These are phyloP conservation scores for Allantophomopsis lycopodina DNA, from an alignment of 2,329 filamentous ascomycete genomes.

Conservation along the genomic window DNA sequence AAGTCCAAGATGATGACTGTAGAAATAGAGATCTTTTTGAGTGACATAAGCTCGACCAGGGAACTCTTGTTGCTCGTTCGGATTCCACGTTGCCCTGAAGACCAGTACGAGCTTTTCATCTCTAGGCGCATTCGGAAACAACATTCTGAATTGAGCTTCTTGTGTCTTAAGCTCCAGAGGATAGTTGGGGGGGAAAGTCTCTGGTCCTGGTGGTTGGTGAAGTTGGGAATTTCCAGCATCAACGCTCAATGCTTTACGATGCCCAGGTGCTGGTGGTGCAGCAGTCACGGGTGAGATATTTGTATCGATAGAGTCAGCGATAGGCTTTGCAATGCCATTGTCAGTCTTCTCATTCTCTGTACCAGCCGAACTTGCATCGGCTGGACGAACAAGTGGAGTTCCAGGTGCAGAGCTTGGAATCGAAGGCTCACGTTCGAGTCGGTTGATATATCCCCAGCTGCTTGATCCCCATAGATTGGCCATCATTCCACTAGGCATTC, in stretches of 20 bases:
- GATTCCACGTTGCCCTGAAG: constrained; percentile 78
- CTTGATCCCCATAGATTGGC: constrained; percentile 90
- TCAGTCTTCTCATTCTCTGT: constrained; percentile 16
- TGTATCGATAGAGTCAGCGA: constrained; percentile 8
- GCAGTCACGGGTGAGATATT: constrained; percentile 8
- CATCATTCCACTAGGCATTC: constrained; percentile 72
- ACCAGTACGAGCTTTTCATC: constrained; percentile 81
- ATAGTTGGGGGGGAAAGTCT: constrained; percentile 59
- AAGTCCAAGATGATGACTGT: constrained; percentile 86
- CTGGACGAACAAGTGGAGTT: constrained; percentile 11
- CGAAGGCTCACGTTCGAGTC: constrained; percentile 28
- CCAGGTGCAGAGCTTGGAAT: constrained; percentile 9
- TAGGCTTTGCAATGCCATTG: constrained; percentile 5
- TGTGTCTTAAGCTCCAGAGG: constrained; percentile 72
- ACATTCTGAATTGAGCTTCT: constrained; percentile 81
- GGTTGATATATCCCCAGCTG: constrained; percentile 61
- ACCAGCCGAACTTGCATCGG: constrained; percentile 10
- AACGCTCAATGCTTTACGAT: constrained; percentile 15
- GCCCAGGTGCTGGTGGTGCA: constrained; percentile 2
- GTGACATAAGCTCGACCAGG: constrained; percentile 82
- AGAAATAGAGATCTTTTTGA: constrained; percentile 81
- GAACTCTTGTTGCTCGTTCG: constrained; percentile 63
- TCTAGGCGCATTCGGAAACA: constrained; percentile 69
- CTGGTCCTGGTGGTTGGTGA: constrained; percentile 10
- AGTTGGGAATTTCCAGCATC: constrained; percentile 21